A percentile compares a stretch with the other conserved stretches of the same genome.
Evolutionary conservation across 2,329 filamentous ascomycete genomes (phyloP).

Genomic region (Calonectria naviculata): DNA sequence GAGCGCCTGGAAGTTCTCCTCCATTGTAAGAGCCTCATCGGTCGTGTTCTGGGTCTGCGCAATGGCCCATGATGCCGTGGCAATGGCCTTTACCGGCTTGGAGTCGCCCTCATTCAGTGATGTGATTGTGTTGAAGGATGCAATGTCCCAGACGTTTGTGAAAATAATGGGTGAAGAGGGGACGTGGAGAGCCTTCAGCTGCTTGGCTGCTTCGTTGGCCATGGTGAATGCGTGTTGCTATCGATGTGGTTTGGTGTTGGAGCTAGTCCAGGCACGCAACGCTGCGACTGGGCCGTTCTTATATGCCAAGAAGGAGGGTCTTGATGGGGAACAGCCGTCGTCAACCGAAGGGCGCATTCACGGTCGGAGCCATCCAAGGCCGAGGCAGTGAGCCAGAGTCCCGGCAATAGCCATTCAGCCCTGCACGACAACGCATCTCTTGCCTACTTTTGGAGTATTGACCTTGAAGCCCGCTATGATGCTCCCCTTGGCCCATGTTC

Average conservation of each 20-base stretch:
- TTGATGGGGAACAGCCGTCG: not conserved
- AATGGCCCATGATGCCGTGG: slow-evolving; percentile 63
- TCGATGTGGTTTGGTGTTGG: not conserved
- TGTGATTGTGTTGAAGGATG: slow-evolving; percentile 58
- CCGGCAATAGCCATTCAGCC: not conserved
- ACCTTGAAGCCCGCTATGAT: not conserved
- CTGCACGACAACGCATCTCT: not conserved
- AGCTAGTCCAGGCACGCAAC: not conserved
- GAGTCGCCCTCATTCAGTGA: slow-evolving; percentile 49
- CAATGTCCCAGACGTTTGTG: slow-evolving; percentile 66
- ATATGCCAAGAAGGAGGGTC: not conserved
- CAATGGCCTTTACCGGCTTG: slow-evolving; percentile 55
- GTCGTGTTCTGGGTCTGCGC: slow-evolving; percentile 56
- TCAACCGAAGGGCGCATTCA: not conserved
- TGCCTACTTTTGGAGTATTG: not conserved
- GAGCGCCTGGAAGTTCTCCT: slow-evolving; percentile 62
- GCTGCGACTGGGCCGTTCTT: not conserved
- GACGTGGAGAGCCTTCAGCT: slow-evolving; percentile 57
- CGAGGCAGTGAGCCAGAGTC: not conserved
- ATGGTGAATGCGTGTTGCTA: slow-evolving; percentile 22
- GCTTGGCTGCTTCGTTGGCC: slow-evolving; percentile 47
- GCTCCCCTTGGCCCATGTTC: not conserved
- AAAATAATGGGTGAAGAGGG: slow-evolving; percentile 64
- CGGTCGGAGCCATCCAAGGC: not conserved
- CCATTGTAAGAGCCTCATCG: slow-evolving; percentile 61